Conservation (phyloP, 1,139 yeast genomes). For the Geotrichum macrosporum region DNA sequence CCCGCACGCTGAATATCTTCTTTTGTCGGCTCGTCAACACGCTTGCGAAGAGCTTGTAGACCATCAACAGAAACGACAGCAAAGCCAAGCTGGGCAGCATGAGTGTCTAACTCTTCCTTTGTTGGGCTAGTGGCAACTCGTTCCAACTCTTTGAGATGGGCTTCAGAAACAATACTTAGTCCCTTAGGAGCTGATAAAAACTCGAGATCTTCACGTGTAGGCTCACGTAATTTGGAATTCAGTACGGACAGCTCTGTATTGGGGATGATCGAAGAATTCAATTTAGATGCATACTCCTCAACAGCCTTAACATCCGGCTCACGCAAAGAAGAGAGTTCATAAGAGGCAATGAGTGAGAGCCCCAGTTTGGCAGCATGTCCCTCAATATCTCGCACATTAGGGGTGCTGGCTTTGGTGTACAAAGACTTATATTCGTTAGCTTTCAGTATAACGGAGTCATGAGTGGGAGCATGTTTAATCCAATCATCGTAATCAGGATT, state of each 20-base stretch:
- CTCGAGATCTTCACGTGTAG: constrained; percentile 33
- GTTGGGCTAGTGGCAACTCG: constrained; percentile 27
- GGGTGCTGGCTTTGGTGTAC: constrained; percentile 20
- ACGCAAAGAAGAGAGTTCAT: constrained; percentile 35
- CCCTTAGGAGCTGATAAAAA: constrained; percentile 32
- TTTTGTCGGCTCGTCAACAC: constrained; percentile 18
- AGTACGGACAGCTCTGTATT: constrained; percentile 28
- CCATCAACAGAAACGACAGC: constrained; percentile 47
- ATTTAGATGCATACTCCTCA: constrained; percentile 26
- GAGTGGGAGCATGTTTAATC: constrained; percentile 14
- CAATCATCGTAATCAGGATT: constrained; percentile 32
- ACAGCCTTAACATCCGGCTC: constrained; percentile 35
- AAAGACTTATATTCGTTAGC: constrained; percentile 23
- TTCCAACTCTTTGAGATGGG: constrained; percentile 16
- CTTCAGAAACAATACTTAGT: constrained; percentile 20
- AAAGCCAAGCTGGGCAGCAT: constrained; percentile 47
- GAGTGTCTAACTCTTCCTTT: constrained; percentile 42
- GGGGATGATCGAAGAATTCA: constrained; percentile 36
- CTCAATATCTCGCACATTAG: constrained; percentile 11
- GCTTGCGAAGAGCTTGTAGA: constrained; percentile 17
- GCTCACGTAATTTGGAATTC: constrained; percentile 29
- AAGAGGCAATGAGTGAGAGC: constrained; percentile 5
- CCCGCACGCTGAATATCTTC: constrained; percentile 14
- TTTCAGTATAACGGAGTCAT: constrained; percentile 23
- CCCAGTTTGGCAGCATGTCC: constrained; percentile 39